phyloP scores from a whole-genome alignment of 257 asterid species.

The Salvia splendens region DNA sequence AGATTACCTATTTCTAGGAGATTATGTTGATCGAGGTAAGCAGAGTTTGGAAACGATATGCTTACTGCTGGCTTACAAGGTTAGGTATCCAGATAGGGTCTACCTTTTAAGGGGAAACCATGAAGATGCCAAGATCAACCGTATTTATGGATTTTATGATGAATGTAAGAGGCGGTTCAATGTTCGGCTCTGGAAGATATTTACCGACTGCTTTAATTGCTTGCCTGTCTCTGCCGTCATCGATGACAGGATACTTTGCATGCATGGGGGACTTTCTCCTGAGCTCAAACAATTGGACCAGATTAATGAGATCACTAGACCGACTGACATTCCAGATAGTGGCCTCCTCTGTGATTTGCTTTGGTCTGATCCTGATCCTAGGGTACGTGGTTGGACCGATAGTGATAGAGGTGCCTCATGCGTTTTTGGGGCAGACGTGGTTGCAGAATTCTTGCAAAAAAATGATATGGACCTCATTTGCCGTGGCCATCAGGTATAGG shows the following conservation, averaged over 20 bases:
- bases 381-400: slow-evolving; percentile 64
- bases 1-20: slow-evolving; percentile 76
- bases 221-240: slow-evolving; percentile 74
- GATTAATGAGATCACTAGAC: slow-evolving; percentile 61
- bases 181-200: no score
- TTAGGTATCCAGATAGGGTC: slow-evolving; percentile 62
- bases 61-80: slow-evolving; percentile 70
- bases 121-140: slow-evolving; percentile 82
- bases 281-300: slow-evolving; percentile 54
- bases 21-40: slow-evolving; percentile 82
- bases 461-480: slow-evolving; percentile 41
- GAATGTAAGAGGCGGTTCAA: slow-evolving; percentile 56
- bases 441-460: slow-evolving; percentile 54
- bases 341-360: slow-evolving; percentile 56
- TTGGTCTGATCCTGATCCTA: slow-evolving; percentile 79
- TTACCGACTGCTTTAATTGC: slow-evolving; percentile 77
- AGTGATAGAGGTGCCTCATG: slow-evolving; percentile 81
- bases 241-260: slow-evolving; percentile 72
- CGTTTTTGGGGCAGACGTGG: slow-evolving; percentile 34
- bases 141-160: slow-evolving; percentile 76
- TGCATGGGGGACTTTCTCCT: slow-evolving; percentile 85
- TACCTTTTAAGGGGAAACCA: slow-evolving; percentile 79
- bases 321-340: slow-evolving; percentile 60
- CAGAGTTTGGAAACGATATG: slow-evolving; percentile 41
- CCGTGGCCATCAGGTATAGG: slow-evolving; percentile 76